phyloP scores from a whole-genome alignment of 441 rosid genomes.

The Cnidoscolus chayamansa region DNA sequence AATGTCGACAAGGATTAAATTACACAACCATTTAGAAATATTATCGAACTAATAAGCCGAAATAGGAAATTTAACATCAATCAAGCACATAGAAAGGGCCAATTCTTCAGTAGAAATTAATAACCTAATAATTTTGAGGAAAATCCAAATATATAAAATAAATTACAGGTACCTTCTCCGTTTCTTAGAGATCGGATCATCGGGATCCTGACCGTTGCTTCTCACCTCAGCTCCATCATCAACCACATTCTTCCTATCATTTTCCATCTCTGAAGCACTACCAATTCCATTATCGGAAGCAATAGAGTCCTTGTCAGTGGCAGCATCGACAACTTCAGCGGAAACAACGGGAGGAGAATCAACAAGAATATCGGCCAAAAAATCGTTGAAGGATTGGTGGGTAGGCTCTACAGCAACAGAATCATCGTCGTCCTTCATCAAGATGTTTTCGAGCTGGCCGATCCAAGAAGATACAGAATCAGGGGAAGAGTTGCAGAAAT shows the following conservation, averaged over 20 bases:
- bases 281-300: conserved; percentile 31
- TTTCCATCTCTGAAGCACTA: conserved; percentile 10
- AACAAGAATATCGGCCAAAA: conserved; percentile 50
- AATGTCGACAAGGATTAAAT: not conserved
- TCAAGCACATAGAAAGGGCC: not conserved
- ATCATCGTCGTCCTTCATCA: conserved; percentile 54
- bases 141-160: not conserved
- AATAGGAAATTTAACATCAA: not conserved
- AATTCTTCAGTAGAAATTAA: not conserved
- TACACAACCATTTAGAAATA: not conserved
- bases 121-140: not conserved
- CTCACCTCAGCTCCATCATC: conserved; percentile 18
- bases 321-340: conserved; percentile 24
- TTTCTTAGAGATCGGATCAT: conserved; percentile 57
- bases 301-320: conserved; percentile 28
- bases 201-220: conserved; percentile 24
- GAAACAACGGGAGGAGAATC: conserved; percentile 41
- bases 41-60: not conserved
- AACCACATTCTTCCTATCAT: conserved; percentile 18
- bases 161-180: conserved; percentile 52
- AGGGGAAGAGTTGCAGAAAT: conserved; percentile 24
- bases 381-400: conserved; percentile 30
- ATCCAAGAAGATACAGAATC: conserved; percentile 40
- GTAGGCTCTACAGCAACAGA: conserved; percentile 20
- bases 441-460: conserved; percentile 44